A percentile compares a stretch with the other conserved stretches of the same genome.
phyloP scores from a whole-genome alignment of 2,329 filamentous ascomycete species.

The Nemania sp. region DNA sequence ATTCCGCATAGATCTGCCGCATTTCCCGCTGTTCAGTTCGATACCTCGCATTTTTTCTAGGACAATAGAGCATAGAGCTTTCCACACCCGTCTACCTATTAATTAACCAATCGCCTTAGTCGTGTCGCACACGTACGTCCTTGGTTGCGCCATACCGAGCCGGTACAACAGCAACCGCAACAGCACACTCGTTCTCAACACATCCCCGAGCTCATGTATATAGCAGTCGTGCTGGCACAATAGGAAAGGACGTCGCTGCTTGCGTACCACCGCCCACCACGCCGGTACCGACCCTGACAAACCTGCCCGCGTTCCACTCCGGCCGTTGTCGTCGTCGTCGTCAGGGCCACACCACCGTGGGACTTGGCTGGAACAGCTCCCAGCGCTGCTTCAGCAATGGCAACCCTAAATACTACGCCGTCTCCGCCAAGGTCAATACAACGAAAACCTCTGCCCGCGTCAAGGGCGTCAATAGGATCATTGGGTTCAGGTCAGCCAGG shows the following conservation, averaged over 20 bases:
- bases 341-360: slow-evolving; percentile 40
- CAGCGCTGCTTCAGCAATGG: slow-evolving; percentile 45
- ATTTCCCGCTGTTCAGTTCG: slow-evolving; percentile 18
- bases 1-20: slow-evolving; percentile 22
- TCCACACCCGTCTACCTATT: background rate
- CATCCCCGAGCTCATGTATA: slow-evolving; percentile 40
- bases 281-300: slow-evolving; percentile 23
- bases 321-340: slow-evolving; percentile 28
- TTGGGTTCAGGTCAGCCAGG: slow-evolving; percentile 52
- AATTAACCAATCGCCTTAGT: background rate
- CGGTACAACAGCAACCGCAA: background rate
- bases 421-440: slow-evolving; percentile 49
- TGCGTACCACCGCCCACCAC: slow-evolving; percentile 39
- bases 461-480: slow-evolving; percentile 52
- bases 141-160: slow-evolving; percentile 26
- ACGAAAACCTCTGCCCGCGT: slow-evolving; percentile 46
- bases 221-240: slow-evolving; percentile 39
- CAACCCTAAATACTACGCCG: slow-evolving; percentile 46
- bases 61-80: slow-evolving; percentile 4
- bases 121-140: slow-evolving; percentile 40
- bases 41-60: slow-evolving; percentile 27
- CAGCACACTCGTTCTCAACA: slow-evolving; percentile 15
- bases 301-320: slow-evolving; percentile 16
- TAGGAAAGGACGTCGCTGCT: slow-evolving; percentile 40
- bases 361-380: slow-evolving; percentile 38